Percentiles rank a stretch among this genome's conserved stretches.
These are phyloP conservation scores for Tetrastigma voinierianum DNA, from an alignment of 164 flowering plant genomes.

Conservation along the genomic window DNA sequence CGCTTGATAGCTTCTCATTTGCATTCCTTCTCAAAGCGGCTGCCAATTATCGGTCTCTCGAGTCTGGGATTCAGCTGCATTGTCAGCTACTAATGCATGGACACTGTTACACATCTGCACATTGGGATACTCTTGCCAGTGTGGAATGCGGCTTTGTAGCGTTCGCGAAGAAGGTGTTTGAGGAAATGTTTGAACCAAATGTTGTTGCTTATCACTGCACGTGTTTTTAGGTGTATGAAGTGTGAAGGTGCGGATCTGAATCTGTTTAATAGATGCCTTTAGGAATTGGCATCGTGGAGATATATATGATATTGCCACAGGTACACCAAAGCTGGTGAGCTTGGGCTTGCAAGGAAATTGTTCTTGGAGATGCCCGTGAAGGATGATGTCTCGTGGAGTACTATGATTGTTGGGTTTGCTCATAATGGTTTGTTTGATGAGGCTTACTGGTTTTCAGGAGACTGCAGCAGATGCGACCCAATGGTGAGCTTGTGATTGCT, in stretches of 20 bases:
- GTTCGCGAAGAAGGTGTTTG: slow-evolving; percentile 43
- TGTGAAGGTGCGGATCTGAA: slow-evolving; percentile 27
- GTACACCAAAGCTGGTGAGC: slow-evolving; percentile 46
- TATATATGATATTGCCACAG: slow-evolving; percentile 66
- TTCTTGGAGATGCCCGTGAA: slow-evolving; percentile 39
- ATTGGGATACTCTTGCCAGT: slow-evolving; percentile 55
- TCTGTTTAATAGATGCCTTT: slow-evolving; percentile 49
- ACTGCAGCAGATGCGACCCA: slow-evolving; percentile 33
- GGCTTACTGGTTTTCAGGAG: slow-evolving; percentile 52
- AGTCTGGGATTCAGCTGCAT: slow-evolving; percentile 50
- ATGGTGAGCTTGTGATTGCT: slow-evolving; percentile 65
- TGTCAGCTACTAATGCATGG: slow-evolving; percentile 41
- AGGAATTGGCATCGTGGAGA: slow-evolving; percentile 53
- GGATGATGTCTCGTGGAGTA: slow-evolving; percentile 70
- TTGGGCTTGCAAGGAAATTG: slow-evolving; percentile 35
- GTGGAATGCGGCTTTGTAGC: slow-evolving; percentile 38
- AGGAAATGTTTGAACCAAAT: slow-evolving; percentile 54
- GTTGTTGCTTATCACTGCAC: slow-evolving; percentile 59
- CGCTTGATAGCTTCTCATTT: slow-evolving; percentile 58
- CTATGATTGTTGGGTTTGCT: slow-evolving; percentile 65
- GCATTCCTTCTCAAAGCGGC: slow-evolving; percentile 59
- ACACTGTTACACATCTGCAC: slow-evolving; percentile 40
- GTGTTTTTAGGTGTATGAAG: slow-evolving; percentile 53
- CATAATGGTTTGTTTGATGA: slow-evolving; percentile 50
- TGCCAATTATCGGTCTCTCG: slow-evolving; percentile 34